Percentiles rank a stretch among this genome's conserved stretches.
These are phyloP conservation scores for Cunninghamia lanceolata DNA, from an alignment of 75 land plant species.

Conservation along the genomic window DNA sequence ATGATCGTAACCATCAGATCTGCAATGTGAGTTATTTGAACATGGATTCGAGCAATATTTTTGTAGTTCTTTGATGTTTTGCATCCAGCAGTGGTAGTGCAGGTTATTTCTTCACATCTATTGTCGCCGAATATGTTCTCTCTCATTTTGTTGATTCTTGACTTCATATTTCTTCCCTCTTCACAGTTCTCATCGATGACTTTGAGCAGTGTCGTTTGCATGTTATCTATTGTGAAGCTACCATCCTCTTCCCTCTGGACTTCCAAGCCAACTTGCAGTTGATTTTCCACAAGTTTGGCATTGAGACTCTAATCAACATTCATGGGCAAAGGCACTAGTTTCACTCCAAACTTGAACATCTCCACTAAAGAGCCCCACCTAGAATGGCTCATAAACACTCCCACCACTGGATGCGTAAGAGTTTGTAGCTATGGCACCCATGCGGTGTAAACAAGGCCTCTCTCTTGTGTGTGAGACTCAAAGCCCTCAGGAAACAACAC, in stretches of 20 bases:
- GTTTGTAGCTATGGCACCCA: constrained; percentile 35
- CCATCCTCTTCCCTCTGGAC: constrained; percentile 5
- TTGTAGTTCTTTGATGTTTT: too few relatives aligned
- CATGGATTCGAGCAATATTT: too few relatives aligned
- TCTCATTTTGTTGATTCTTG: too few relatives aligned
- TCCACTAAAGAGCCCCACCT: constrained; percentile 34
- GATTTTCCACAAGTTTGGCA: neutral
- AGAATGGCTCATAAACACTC: constrained; percentile 26
- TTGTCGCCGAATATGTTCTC: too few relatives aligned
- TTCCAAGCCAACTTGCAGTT: constrained; percentile 1
- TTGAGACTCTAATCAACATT: constrained; percentile 10
- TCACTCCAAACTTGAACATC: constrained; percentile 10
- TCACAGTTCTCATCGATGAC: neutral
- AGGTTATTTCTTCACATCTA: too few relatives aligned
- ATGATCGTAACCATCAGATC: too few relatives aligned
- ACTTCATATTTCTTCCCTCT: neutral
- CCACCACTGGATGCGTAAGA: constrained; percentile 19
- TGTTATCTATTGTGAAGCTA: neutral
- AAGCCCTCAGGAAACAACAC: constrained; percentile 9
- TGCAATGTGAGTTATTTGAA: too few relatives aligned
- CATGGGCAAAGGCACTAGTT: constrained; percentile 11
- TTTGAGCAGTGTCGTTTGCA: neutral
- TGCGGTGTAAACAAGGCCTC: constrained; percentile 17
- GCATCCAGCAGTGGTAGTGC: too few relatives aligned
- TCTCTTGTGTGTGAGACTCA: neutral